Evolutionary conservation across 208 protist species (phyloP).

Genomic region (Trypanosoma melophagium): DNA sequence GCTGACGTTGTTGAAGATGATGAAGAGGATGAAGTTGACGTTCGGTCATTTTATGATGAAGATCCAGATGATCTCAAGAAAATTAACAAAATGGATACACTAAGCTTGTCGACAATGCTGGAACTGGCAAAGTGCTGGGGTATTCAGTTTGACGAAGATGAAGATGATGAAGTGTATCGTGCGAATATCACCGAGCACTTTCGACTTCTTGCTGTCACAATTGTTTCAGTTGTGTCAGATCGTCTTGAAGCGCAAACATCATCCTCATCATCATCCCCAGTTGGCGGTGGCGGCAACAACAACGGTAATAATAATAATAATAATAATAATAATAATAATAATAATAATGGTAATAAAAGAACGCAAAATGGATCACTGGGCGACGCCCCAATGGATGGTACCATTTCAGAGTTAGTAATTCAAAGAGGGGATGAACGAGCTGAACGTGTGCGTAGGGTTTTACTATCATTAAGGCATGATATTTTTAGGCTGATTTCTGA

Average conservation of each 20-base stretch:
- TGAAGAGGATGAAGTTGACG: constrained; percentile 8
- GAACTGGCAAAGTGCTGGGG: constrained; percentile 19
- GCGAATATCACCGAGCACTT: constrained; percentile 22
- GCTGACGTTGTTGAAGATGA: neutral
- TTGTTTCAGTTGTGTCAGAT: constrained; percentile 15
- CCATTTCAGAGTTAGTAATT: neutral
- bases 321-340: neutral
- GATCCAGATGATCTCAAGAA: constrained; percentile 22
- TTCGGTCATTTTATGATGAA: constrained; percentile 11
- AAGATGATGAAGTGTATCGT: constrained; percentile 15
- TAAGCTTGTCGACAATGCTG: constrained; percentile 17
- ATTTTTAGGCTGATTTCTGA: constrained; percentile 40
- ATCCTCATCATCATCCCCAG: neutral
- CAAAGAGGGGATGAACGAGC: constrained; percentile 3
- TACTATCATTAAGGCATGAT: constrained; percentile 46
- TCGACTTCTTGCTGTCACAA: constrained; percentile 26
- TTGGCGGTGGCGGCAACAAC: no score
- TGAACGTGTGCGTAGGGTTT: constrained; percentile 20
- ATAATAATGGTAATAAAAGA: neutral
- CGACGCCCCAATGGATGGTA: neutral
- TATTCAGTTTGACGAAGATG: constrained; percentile 9
- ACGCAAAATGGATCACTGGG: neutral
- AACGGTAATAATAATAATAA: neutral
- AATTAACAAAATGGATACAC: constrained; percentile 16
- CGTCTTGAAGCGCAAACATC: constrained; percentile 8